Evolutionary conservation across 148 eudicot genomes (phyloP).

Genomic region (Bassia scoparia): DNA sequence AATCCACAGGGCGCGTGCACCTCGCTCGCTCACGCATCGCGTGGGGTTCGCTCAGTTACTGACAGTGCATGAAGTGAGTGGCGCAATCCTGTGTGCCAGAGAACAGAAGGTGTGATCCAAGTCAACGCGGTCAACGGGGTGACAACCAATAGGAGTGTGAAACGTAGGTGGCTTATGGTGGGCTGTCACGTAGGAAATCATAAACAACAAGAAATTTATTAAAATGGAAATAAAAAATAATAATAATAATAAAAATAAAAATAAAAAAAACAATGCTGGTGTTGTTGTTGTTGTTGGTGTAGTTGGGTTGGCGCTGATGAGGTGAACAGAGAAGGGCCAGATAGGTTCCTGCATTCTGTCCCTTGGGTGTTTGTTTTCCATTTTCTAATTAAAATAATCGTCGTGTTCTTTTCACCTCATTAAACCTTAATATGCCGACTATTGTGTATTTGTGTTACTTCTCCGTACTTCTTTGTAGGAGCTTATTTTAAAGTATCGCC

Average conservation of each 20-base stretch:
- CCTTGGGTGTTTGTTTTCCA: constrained; percentile 1
- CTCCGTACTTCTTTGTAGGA: background rate
- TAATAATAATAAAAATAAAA: background rate
- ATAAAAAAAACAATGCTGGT: background rate
- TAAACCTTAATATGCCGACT: too few relatives aligned
- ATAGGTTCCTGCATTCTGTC: constrained; percentile 28
- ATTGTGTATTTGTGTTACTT: background rate
- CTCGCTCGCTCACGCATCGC: background rate
- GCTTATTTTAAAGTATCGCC: background rate
- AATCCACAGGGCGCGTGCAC: background rate
- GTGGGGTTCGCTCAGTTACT: constrained; percentile 3
- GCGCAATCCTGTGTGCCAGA: background rate
- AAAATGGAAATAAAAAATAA: too few relatives aligned
- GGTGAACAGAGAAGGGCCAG: constrained; percentile 36
- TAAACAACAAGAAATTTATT: background rate
- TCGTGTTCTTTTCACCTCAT: too few relatives aligned
- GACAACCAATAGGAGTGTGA: background rate
- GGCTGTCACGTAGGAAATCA: background rate
- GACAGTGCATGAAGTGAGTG: constrained; percentile 24
- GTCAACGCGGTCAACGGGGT: constrained; percentile 5
- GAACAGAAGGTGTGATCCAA: background rate
- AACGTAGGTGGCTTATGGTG: background rate
- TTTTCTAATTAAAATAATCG: background rate
- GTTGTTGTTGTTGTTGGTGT: background rate
- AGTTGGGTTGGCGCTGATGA: constrained; percentile 45